These are phyloP conservation scores for Tranzscheliella williamsii DNA, from an alignment of 1,284 basidiomycete species.

Conservation along the genomic window DNA sequence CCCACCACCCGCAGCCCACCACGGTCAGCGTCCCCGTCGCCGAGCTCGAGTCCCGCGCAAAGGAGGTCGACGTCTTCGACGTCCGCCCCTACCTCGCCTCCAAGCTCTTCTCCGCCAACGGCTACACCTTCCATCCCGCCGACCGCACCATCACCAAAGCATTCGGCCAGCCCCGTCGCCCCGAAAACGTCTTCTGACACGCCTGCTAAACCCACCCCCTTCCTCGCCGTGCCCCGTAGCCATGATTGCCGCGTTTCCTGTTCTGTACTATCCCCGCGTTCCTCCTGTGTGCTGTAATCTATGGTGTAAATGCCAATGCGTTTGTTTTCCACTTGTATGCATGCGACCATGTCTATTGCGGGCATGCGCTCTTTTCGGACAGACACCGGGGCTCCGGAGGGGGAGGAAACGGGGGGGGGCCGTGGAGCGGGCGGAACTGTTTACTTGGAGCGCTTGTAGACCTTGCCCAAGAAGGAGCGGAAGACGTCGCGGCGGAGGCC, in stretches of 20 bases:
- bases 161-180: slow-evolving; percentile 30
- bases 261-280: too few relatives aligned
- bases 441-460: slow-evolving; percentile 71
- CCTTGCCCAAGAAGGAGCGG: slow-evolving; percentile 81
- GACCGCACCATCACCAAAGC: slow-evolving; percentile 52
- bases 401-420: too few relatives aligned
- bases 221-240: too few relatives aligned
- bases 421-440: too few relatives aligned
- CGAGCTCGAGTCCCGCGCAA: slow-evolving; percentile 67
- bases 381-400: too few relatives aligned
- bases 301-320: too few relatives aligned
- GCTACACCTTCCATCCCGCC: slow-evolving; percentile 68
- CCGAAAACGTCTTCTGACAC: not conserved
- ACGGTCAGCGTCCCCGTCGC: slow-evolving; percentile 50
- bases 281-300: too few relatives aligned
- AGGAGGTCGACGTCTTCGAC: slow-evolving; percentile 93
- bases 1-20: slow-evolving; percentile 2
- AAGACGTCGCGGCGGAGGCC: slow-evolving; percentile 78
- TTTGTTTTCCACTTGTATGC: too few relatives aligned
- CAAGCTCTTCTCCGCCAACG: slow-evolving; percentile 84
- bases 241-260: too few relatives aligned
- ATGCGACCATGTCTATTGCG: too few relatives aligned
- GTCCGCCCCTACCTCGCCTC: slow-evolving; percentile 81
- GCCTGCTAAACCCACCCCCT: not conserved
- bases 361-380: too few relatives aligned